Evolutionary conservation across 2,329 filamentous ascomycete genomes (phyloP), one percentile per base, ranked within the genome.

Genomic region (Alternaria burnsii): DNA sequence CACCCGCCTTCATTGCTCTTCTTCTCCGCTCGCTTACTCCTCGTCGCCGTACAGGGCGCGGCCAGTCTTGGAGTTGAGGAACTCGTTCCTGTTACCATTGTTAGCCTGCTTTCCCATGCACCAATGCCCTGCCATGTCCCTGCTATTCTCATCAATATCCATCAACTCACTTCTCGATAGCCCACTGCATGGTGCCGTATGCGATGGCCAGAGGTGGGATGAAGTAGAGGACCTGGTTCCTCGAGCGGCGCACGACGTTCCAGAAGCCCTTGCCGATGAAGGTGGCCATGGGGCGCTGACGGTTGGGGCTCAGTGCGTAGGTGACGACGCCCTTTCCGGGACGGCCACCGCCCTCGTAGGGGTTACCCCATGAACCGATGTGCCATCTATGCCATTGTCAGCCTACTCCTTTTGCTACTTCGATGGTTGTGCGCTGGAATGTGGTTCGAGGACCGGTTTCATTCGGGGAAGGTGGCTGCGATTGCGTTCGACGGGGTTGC

Each of bases 161-260:
- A n/a, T 44, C 20, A 14, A 82, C 89, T 73, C 87, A 98, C 95
- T 89, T 88, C 83, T 97, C 89, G 75, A 88, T 90, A 69, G 95
- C 94, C 95, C 95, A 99, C 78, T 91, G 83, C 90, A 98, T 91
- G 69, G 88, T 78, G 78, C 89, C 88, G 84, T 98, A 99, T 70
- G 87, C 93, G 70, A 85, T 80, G 67, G 95, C 74, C 71, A 97
- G 83, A 40, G 94, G 91, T 61, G 95, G 91, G 26, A 89, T 86
- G 81, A 94, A 89, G 87, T 94, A 99, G 72, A 98, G 88, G 71
- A 97, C 88, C 86, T 98, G 95, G 72, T 86, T 81, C 79, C 89
- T 89, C 82, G 91, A 91, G 76, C 95, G 89, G 81, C 95, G 90
- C 87, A 91, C 96, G 73, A 88, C 90, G 88, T 99, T 99, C 90